These are phyloP conservation scores for Globisporangium iwayamae DNA, from an alignment of 352 stramenopile species.

Conservation along the genomic window DNA sequence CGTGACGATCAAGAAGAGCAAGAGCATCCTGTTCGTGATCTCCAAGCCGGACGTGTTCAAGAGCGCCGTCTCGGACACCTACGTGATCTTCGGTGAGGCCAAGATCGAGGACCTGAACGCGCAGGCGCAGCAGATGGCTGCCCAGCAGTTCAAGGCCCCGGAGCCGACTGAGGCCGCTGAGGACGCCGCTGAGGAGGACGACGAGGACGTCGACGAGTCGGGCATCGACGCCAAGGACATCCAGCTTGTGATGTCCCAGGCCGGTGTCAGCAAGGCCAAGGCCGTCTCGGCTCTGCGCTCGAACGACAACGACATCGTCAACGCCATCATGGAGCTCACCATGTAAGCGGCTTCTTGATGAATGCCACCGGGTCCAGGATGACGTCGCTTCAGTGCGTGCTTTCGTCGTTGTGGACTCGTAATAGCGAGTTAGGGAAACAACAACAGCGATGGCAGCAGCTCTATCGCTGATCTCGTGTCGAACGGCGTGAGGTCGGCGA, in stretches of 20 bases:
- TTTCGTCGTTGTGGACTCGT: not conserved
- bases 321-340: conserved; percentile 99
- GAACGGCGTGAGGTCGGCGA: conserved; percentile 7
- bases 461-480: not conserved
- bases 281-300: conserved; percentile 96
- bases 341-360: conserved; percentile 78
- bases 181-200: conserved; percentile 70
- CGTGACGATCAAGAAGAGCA: conserved; percentile 99
- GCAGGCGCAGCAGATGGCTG: conserved; percentile 85
- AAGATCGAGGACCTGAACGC: conserved; percentile 97
- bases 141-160: conserved; percentile 91
- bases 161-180: conserved; percentile 32
- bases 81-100: conserved; percentile 98
- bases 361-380: not conserved
- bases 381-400: not conserved
- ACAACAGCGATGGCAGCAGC: not conserved
- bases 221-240: conserved; percentile 99
- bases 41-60: conserved; percentile 99
- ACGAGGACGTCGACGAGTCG: conserved; percentile 93
- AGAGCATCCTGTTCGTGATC: conserved; percentile 98
- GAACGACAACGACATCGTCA: conserved; percentile 99
- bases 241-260: conserved; percentile 96
- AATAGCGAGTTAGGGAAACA: conserved; percentile 3
- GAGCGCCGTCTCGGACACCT: conserved; percentile 92
- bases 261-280: conserved; percentile 91